Evolutionary conservation across 2,329 filamentous ascomycete species (phyloP).

Genomic region (Immersiporthe knoxdaviesiana): DNA sequence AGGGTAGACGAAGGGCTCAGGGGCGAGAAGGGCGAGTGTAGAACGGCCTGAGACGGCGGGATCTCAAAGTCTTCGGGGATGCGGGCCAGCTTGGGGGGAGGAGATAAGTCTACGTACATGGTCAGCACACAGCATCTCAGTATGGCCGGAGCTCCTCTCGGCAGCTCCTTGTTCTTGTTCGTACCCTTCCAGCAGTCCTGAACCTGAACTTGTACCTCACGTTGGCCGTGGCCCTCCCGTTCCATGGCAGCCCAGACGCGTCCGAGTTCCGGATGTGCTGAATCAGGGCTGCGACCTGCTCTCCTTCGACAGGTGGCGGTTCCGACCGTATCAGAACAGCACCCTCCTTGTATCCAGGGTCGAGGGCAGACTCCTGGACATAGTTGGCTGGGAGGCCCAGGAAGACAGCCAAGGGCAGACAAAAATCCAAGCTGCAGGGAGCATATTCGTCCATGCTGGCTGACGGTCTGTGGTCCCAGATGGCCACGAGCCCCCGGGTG

Average conservation of each 20-base stretch:
- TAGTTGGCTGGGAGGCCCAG: conserved; percentile 67
- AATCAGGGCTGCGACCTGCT: conserved; percentile 67
- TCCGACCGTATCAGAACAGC: conserved; percentile 71
- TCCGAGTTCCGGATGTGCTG: conserved; percentile 69
- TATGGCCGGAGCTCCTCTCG: conserved; percentile 19
- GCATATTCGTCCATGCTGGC: conserved; percentile 78
- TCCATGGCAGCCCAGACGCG: conserved; percentile 69
- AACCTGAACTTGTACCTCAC: conserved; percentile 66
- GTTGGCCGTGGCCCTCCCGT: conserved; percentile 55
- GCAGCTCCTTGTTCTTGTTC: conserved; percentile 50
- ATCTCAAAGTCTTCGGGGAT: conserved; percentile 55
- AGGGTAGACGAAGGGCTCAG: conserved; percentile 80
- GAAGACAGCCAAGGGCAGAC: conserved; percentile 81
- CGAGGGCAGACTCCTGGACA: conserved; percentile 46
- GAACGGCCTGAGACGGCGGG: conserved; percentile 53
- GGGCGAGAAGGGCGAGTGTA: conserved; percentile 92
- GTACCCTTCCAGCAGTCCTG: conserved; percentile 78
- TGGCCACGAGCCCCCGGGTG: neutral
- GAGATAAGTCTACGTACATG: conserved; percentile 51
- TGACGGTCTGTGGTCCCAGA: neutral
- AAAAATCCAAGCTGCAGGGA: conserved; percentile 79
- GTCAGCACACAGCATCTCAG: conserved; percentile 30
- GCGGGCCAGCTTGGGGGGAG: conserved; percentile 62
- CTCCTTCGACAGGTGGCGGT: conserved; percentile 66
- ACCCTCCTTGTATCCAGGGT: conserved; percentile 59